Evolutionary conservation across 371 early-diverging fungal species (phyloP).

Genomic region (Ordospora colligata): DNA sequence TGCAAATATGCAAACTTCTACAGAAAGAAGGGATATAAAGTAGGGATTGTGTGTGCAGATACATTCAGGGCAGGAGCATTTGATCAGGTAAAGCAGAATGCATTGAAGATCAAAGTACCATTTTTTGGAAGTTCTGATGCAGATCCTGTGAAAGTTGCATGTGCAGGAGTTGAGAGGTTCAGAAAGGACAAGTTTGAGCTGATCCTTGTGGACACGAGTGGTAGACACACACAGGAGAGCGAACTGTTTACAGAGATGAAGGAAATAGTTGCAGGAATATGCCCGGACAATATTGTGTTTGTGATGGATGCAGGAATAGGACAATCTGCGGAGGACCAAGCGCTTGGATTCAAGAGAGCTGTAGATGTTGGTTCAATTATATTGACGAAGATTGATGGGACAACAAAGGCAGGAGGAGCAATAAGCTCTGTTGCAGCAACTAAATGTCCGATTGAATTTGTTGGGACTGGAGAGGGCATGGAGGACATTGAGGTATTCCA

Average conservation of each 20-base stretch:
- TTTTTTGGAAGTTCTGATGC: slow-evolving; percentile 84
- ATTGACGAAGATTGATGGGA: slow-evolving; percentile 97
- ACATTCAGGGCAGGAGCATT: slow-evolving; percentile 99
- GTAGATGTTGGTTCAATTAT: slow-evolving; percentile 93
- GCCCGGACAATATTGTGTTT: slow-evolving; percentile 84
- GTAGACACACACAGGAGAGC: slow-evolving; percentile 91
- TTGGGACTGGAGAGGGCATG: slow-evolving; percentile 95
- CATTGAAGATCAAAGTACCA: slow-evolving; percentile 88
- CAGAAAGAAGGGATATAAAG: slow-evolving; percentile 89
- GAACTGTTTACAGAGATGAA: slow-evolving; percentile 95
- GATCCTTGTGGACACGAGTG: slow-evolving; percentile 95
- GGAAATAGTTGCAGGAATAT: slow-evolving; percentile 74
- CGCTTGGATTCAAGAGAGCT: slow-evolving; percentile 82
- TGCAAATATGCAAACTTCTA: slow-evolving; percentile 92
- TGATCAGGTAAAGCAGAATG: slow-evolving; percentile 97
- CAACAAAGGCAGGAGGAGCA: slow-evolving; percentile 97
- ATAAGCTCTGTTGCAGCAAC: slow-evolving; percentile 96
- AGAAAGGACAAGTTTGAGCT: slow-evolving; percentile 87
- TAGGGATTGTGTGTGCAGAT: slow-evolving; percentile 90
- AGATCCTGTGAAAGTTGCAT: slow-evolving; percentile 85
- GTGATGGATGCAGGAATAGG: slow-evolving; percentile 99
- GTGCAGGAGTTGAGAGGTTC: slow-evolving; percentile 86
- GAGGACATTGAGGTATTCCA: slow-evolving; percentile 87
- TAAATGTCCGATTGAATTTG: slow-evolving; percentile 85
- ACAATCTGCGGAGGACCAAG: slow-evolving; percentile 91